Conservation (phyloP, 1,284 basidiomycete genomes). For the Ceratobasidium sp. region DNA sequence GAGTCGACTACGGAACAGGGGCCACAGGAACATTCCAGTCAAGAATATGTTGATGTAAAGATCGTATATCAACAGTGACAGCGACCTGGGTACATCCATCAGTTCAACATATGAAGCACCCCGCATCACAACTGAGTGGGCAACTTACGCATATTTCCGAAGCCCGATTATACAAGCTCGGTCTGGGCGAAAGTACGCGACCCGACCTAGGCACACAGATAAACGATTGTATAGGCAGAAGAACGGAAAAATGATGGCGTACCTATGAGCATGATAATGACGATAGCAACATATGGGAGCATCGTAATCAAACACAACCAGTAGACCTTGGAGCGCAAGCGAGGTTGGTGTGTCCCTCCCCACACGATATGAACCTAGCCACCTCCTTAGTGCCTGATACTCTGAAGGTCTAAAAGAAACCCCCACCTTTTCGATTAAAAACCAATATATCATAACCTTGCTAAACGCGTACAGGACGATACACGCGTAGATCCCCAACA, state of each 20-base stretch:
- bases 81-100: slow-evolving; percentile 45
- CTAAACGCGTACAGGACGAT: slow-evolving; percentile 51
- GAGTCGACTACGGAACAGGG: slow-evolving; percentile 53
- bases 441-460: slow-evolving; percentile 54
- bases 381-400: background rate
- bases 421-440: slow-evolving; percentile 48
- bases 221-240: background rate
- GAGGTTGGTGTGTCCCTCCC: slow-evolving; percentile 44
- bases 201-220: slow-evolving; percentile 48
- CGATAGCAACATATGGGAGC: slow-evolving; percentile 50
- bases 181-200: slow-evolving; percentile 50
- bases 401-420: slow-evolving; percentile 3
- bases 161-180: slow-evolving; percentile 58
- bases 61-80: slow-evolving; percentile 56
- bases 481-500: slow-evolving; percentile 51
- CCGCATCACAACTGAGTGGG: background rate
- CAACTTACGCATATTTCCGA: slow-evolving; percentile 48
- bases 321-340: slow-evolving; percentile 52
- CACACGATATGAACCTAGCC: slow-evolving; percentile 52
- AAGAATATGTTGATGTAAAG: slow-evolving; percentile 56
- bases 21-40: slow-evolving; percentile 58
- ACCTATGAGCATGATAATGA: slow-evolving; percentile 51
- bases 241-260: background rate
- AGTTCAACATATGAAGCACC: background rate
- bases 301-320: slow-evolving; percentile 49